phyloP scores from a whole-genome alignment of 257 asterid genomes.

The Rehmannia glutinosa region DNA sequence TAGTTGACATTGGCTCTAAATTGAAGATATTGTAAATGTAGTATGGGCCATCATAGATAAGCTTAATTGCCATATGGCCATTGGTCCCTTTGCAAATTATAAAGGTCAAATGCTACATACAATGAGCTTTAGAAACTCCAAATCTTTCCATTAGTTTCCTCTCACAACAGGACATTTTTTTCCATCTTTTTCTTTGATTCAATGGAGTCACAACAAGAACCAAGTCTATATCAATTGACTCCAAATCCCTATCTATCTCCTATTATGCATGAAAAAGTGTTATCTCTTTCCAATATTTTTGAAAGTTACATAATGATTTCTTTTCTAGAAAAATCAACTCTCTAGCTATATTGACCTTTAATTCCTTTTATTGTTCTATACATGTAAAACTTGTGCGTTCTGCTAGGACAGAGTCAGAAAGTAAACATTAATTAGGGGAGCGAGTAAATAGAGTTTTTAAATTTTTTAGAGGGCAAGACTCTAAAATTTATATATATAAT shows the following conservation, averaged over 20 bases:
- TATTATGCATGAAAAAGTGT: slow-evolving; percentile 20
- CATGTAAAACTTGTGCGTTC: too few species aligned
- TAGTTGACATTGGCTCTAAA: slow-evolving; percentile 23
- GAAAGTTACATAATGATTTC: slow-evolving; percentile 6
- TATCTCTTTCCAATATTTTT: slow-evolving; percentile 8
- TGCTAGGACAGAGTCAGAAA: too few species aligned
- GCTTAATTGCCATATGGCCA: slow-evolving; percentile 25
- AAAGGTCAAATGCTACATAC: slow-evolving; percentile 21
- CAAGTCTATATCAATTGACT: slow-evolving; percentile 40
- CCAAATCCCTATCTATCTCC: slow-evolving; percentile 30
- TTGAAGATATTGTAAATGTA: neutral
- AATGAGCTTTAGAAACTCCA: neutral
- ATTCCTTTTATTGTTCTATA: too few species aligned
- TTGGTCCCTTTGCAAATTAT: slow-evolving; percentile 19
- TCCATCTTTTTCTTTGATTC: slow-evolving; percentile 31
- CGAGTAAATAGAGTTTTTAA: too few species aligned
- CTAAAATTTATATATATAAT: too few species aligned
- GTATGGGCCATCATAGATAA: slow-evolving; percentile 18
- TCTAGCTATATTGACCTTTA: too few species aligned
- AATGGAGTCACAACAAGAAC: slow-evolving; percentile 28
- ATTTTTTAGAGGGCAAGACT: too few species aligned
- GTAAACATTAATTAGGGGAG: too few species aligned
- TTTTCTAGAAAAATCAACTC: neutral
- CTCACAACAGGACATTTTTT: slow-evolving; percentile 15
- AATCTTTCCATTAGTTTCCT: too few species aligned